Base-by-base conservation (phyloP, 164 flowering plant genomes). In the Nelumbo lutea region DNA sequence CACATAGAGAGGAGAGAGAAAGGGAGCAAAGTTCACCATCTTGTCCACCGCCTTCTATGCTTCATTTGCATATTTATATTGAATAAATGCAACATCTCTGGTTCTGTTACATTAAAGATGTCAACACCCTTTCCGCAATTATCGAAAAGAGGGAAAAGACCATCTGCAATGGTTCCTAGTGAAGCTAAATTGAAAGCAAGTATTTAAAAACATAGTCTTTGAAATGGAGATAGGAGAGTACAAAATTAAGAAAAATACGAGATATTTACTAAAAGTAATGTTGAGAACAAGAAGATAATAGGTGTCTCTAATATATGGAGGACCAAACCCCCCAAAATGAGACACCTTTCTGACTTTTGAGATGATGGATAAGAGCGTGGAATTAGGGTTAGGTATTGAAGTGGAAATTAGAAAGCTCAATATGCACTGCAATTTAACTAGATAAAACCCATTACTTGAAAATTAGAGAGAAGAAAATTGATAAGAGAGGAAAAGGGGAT, bases 61-160 rank as follows among this genome's bases (percentile, higher is more conserved):
- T 68, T 88, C 93, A 9, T 88, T 90, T 1, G 85, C 86, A 66
- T 88, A 88, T 78, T 88, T 88, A 56, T 85, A 88, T 11, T 90
- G 79, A 65, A 86, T 90, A 71, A 88, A 88, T 38, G 93, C 93
- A 75, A 87, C 87, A 2, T 85, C 93, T 90, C 83, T 61, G 88
- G 77, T 66, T 95, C 96, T 60, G 90, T 78, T 8, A 98, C 98
- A 65, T 92, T 95, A 82, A 92, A 92, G 62, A 92, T 86, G 71
- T 95, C 99, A 9, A 92, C 98, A 59, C 92, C 98, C 75, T 92
- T 90, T 9, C 98, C 98, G 67, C 89, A 92, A 85, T 88, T 89
- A 42, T 87, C 97, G 66, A 95, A 95, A 0, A 89, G 85, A 1
- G 27, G 98, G 98, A 81, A 92, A 50, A 95, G 81, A 82, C 92